A percentile compares a stretch with the other conserved stretches of the same genome.
Conservation (phyloP, 169 alveolate species). For the Plasmodium fragile region DNA sequence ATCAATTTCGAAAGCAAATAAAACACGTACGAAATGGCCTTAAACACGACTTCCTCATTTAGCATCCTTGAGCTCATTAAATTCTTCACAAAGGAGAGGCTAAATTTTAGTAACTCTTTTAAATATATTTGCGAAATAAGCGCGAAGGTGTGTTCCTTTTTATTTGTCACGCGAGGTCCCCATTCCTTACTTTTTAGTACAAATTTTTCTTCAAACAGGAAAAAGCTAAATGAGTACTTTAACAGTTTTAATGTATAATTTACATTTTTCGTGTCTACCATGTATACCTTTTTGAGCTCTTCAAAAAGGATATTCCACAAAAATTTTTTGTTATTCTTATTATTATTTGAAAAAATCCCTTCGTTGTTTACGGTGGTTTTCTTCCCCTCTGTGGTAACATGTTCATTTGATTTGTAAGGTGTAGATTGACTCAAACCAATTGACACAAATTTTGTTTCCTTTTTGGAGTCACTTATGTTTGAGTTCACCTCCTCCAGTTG, state of each 20-base stretch:
- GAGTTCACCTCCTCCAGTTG: constrained; percentile 3
- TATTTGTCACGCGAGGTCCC: not conserved
- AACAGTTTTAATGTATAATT: constrained; percentile 59
- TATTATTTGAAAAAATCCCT: constrained; percentile 55
- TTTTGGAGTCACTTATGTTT: not conserved
- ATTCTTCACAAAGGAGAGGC: constrained; percentile 11
- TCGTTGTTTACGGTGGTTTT: not conserved
- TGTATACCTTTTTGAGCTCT: constrained; percentile 27
- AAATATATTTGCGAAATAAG: constrained; percentile 43
- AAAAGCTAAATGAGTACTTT: constrained; percentile 48
- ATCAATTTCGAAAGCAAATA: constrained; percentile 60
- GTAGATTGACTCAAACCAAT: not conserved
- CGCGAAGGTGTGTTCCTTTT: constrained; percentile 21
- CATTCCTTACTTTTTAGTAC: not conserved
- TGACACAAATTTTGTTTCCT: constrained; percentile 27
- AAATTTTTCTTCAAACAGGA: constrained; percentile 34
- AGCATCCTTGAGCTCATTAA: constrained; percentile 21
- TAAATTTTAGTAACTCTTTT: constrained; percentile 51
- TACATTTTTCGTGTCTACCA: constrained; percentile 45
- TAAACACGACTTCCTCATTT: constrained; percentile 43
- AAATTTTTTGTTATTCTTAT: constrained; percentile 31
- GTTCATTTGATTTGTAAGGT: not conserved
- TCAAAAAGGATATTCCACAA: constrained; percentile 63
- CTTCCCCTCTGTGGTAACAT: not conserved
- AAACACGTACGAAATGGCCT: constrained; percentile 58